Evolutionary conservation across 2,329 filamentous ascomycete genomes (phyloP).

Genomic region (Colletotrichum sp.): DNA sequence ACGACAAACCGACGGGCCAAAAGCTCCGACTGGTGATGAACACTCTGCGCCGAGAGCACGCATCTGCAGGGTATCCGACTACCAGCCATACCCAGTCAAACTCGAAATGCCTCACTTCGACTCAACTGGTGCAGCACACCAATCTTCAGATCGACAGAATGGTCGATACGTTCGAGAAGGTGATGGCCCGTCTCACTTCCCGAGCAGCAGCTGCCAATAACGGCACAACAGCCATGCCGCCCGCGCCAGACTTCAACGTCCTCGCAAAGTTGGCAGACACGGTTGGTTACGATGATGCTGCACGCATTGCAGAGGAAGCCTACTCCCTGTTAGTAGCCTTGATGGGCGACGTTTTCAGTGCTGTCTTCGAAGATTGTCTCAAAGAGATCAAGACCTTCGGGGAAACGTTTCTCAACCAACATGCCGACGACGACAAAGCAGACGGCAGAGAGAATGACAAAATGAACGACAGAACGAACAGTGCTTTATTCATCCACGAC

Average conservation of each 20-base stretch:
- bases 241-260: not conserved
- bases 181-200: not conserved
- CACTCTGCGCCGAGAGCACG: no score
- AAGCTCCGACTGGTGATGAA: no score
- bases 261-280: not conserved
- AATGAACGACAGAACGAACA: not conserved
- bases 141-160: not conserved
- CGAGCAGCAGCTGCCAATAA: accelerated
- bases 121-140: no score
- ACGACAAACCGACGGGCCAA: accelerated
- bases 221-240: not conserved
- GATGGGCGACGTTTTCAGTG: not conserved
- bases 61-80: no score
- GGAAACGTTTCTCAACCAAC: no score
- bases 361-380: not conserved
- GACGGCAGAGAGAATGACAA: accelerated
- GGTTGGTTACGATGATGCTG: not conserved
- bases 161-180: not conserved
- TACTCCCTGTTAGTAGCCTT: not conserved
- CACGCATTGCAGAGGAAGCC: not conserved
- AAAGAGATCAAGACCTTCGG: not conserved
- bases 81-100: not conserved
- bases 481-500: not conserved
- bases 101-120: accelerated
- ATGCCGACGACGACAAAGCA: no score